phyloP scores from a whole-genome alignment of 495 filamentous ascomycete genomes.

The Aspergillus ellipticus region DNA sequence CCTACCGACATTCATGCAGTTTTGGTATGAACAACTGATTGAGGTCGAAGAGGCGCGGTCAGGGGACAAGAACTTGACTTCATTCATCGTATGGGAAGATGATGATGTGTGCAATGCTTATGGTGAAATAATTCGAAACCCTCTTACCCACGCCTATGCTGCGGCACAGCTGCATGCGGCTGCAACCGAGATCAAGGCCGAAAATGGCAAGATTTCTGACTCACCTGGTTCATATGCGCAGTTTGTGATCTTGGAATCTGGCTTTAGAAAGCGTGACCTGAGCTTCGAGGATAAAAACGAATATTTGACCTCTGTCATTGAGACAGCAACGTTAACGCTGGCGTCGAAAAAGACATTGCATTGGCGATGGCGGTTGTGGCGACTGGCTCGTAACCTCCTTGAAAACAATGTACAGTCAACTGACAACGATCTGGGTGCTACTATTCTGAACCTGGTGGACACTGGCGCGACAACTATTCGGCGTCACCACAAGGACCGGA shows the following conservation, averaged over 20 bases:
- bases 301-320: slow-evolving; percentile 22
- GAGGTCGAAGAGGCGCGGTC: slow-evolving; percentile 38
- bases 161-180: slow-evolving; percentile 33
- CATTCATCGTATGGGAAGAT: slow-evolving; percentile 58
- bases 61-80: slow-evolving; percentile 21
- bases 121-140: slow-evolving; percentile 34
- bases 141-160: slow-evolving; percentile 29
- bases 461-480: slow-evolving; percentile 30
- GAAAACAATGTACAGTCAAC: slow-evolving; percentile 26
- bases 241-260: slow-evolving; percentile 38
- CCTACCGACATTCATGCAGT: slow-evolving; percentile 59
- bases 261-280: slow-evolving; percentile 26
- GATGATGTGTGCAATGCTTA: slow-evolving; percentile 49
- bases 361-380: slow-evolving; percentile 49
- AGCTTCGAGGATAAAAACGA: slow-evolving; percentile 24
- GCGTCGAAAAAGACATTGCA: slow-evolving; percentile 35
- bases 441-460: slow-evolving; percentile 20
- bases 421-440: slow-evolving; percentile 15
- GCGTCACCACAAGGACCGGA: slow-evolving; percentile 29
- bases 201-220: slow-evolving; percentile 29
- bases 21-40: slow-evolving; percentile 62
- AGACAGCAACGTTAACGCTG: slow-evolving; percentile 28
- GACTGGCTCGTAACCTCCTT: slow-evolving; percentile 33
- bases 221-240: slow-evolving; percentile 33
- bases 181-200: slow-evolving; percentile 23